Percentiles rank a stretch among this genome's conserved stretches.
phyloP scores from a whole-genome alignment of 2,329 filamentous ascomycete species.

The Clonostachys solani region DNA sequence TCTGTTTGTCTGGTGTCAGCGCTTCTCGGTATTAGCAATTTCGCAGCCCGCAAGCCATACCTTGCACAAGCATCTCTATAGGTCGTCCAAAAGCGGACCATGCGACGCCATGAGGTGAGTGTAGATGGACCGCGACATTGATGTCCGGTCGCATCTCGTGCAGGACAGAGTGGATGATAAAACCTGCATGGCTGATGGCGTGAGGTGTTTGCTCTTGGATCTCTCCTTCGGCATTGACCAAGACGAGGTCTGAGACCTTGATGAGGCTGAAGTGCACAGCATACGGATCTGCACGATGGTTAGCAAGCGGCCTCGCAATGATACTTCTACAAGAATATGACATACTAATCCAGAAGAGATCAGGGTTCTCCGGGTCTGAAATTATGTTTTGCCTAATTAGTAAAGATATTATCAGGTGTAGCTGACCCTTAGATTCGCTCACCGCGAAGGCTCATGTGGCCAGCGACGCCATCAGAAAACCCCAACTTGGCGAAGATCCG shows the following conservation, averaged over 20 bases:
- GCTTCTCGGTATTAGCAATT: neutral
- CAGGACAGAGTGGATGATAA: slow-evolving; percentile 64
- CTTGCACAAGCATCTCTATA: slow-evolving; percentile 67
- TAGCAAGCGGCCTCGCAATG: no score
- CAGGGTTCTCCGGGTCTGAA: slow-evolving; percentile 10
- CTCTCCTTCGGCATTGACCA: slow-evolving; percentile 54
- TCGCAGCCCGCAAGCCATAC: slow-evolving; percentile 25
- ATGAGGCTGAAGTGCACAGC: slow-evolving; percentile 62
- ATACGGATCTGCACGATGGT: slow-evolving; percentile 39
- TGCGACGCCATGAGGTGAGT: slow-evolving; percentile 60
- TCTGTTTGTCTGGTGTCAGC: neutral
- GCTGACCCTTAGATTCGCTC: neutral
- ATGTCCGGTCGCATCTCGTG: slow-evolving; percentile 61
- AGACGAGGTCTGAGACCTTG: slow-evolving; percentile 62
- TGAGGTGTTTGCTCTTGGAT: slow-evolving; percentile 56
- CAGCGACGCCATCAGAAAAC: slow-evolving; percentile 32
- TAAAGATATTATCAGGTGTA: no score
- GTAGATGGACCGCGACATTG: slow-evolving; percentile 63
- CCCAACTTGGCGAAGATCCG: slow-evolving; percentile 33
- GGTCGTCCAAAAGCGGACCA: slow-evolving; percentile 60
- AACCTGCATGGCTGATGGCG: slow-evolving; percentile 64
- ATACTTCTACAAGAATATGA: neutral
- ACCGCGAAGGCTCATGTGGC: slow-evolving; percentile 29
- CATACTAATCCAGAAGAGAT: slow-evolving; percentile 17
- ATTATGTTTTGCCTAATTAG: neutral